These are phyloP conservation scores for Dothiorella sarmentorum DNA, from an alignment of 2,329 filamentous ascomycete species.

Conservation along the genomic window DNA sequence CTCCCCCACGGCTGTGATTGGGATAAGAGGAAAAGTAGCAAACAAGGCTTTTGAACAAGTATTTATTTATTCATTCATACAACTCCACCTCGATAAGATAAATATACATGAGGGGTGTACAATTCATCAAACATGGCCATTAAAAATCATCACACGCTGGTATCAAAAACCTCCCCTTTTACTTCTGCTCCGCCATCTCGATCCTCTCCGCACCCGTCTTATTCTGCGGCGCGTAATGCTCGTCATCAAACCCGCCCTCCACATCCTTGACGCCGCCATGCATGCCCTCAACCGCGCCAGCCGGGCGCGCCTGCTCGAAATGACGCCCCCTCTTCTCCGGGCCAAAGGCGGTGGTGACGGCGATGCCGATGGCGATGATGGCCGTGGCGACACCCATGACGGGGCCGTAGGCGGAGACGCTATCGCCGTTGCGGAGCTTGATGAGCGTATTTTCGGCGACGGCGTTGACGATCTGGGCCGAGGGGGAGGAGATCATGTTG, in stretches of 20 bases:
- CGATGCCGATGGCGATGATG: conserved; percentile 70
- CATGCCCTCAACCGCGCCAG: conserved; percentile 38
- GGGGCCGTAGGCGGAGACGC: conserved; percentile 67
- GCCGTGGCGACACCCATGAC: conserved; percentile 74
- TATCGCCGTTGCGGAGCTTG: conserved; percentile 51
- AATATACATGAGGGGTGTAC: no score
- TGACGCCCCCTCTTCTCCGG: conserved; percentile 70
- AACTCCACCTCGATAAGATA: no score
- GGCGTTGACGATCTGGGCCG: conserved; percentile 73
- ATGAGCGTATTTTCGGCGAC: conserved; percentile 58
- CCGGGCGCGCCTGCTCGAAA: conserved; percentile 61
- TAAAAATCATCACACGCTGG: no score
- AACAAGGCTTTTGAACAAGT: no score
- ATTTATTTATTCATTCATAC: no score
- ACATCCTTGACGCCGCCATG: conserved; percentile 16
- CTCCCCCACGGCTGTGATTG: no score
- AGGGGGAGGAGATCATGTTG: conserved; percentile 70
- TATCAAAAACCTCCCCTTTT: no score
- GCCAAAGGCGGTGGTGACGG: conserved; percentile 64
- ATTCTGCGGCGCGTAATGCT: neutral
- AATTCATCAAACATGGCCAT: no score
- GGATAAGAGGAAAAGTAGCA: no score
- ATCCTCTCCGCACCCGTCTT: conserved; percentile 6
- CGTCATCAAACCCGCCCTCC: conserved; percentile 2
- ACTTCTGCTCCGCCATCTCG: conserved; percentile 4